Evolutionary conservation across 1,284 basidiomycete genomes (phyloP).

Genomic region (Spongispora temasekensis): DNA sequence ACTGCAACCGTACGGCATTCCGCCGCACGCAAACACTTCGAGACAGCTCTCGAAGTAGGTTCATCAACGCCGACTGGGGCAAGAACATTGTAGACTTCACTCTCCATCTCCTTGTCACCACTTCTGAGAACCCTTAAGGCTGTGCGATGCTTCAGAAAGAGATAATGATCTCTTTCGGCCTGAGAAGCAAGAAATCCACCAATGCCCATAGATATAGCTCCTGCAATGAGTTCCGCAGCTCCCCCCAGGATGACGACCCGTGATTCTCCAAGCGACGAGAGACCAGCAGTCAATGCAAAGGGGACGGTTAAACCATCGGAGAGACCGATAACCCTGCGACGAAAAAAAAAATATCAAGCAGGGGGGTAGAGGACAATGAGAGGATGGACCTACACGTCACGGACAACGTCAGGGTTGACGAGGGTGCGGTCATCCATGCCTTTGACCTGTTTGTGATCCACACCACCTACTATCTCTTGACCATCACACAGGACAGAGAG

Average conservation of each 20-base stretch:
- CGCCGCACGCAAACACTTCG: conserved; percentile 68
- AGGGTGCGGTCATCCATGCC: conserved; percentile 75
- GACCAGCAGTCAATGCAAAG: conserved; percentile 86
- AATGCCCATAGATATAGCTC: conserved; percentile 97
- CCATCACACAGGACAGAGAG: conserved; percentile 61
- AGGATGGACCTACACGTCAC: conserved; percentile 70
- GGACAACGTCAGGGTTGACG: conserved; percentile 82
- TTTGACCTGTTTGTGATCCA: conserved; percentile 84
- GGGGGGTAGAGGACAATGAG: not conserved
- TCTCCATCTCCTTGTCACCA: conserved; percentile 93
- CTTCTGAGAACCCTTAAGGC: conserved; percentile 82
- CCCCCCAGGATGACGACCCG: conserved; percentile 90
- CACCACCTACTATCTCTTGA: conserved; percentile 53
- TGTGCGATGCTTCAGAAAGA: conserved; percentile 76
- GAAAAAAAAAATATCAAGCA: not conserved
- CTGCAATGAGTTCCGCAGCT: conserved; percentile 90
- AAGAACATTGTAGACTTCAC: conserved; percentile 88
- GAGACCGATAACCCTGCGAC: conserved; percentile 83
- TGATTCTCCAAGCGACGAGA: conserved; percentile 89
- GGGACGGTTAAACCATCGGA: conserved; percentile 96
- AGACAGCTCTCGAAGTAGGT: conserved; percentile 76
- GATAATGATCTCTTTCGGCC: conserved; percentile 93
- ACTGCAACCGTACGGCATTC: conserved; percentile 48
- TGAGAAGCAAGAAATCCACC: conserved; percentile 97
- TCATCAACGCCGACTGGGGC: conserved; percentile 89